A percentile compares a stretch with the other conserved stretches of the same genome.
phyloP scores from a whole-genome alignment of 1,139 yeast species.

The Hyphopichia burtonii region DNA sequence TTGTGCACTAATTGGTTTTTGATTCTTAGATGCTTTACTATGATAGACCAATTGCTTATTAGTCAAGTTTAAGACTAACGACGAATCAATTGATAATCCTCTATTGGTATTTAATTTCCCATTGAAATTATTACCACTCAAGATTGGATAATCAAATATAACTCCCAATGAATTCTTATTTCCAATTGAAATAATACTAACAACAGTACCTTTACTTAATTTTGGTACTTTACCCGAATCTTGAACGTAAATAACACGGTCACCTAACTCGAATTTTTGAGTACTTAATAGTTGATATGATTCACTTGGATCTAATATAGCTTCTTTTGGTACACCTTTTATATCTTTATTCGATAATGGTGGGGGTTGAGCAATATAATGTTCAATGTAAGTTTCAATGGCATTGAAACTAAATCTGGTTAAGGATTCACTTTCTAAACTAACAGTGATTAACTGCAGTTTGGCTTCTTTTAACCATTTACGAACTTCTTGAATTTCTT shows the following conservation, averaged over 20 bases:
- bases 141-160: constrained; percentile 77
- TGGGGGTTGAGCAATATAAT: constrained; percentile 41
- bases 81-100: constrained; percentile 81
- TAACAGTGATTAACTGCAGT: constrained; percentile 57
- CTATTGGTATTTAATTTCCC: constrained; percentile 77
- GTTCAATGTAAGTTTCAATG: constrained; percentile 64
- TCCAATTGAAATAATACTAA: constrained; percentile 69
- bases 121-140: constrained; percentile 79
- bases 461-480: constrained; percentile 63
- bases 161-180: constrained; percentile 62
- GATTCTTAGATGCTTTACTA: constrained; percentile 58
- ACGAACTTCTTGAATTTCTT: constrained; percentile 42
- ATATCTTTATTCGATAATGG: constrained; percentile 54
- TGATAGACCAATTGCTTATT: constrained; percentile 74
- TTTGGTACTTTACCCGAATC: constrained; percentile 89
- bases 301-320: constrained; percentile 72
- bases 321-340: constrained; percentile 82
- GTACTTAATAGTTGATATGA: constrained; percentile 71
- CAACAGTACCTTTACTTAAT: constrained; percentile 88
- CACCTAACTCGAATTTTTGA: constrained; percentile 84
- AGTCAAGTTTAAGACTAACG: constrained; percentile 76
- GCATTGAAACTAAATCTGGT: constrained; percentile 64
- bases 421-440: constrained; percentile 77
- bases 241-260: constrained; percentile 81
- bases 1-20: constrained; percentile 30